Conservation (phyloP, 2,329 filamentous ascomycete genomes). For the Neospermospora avenae region DNA sequence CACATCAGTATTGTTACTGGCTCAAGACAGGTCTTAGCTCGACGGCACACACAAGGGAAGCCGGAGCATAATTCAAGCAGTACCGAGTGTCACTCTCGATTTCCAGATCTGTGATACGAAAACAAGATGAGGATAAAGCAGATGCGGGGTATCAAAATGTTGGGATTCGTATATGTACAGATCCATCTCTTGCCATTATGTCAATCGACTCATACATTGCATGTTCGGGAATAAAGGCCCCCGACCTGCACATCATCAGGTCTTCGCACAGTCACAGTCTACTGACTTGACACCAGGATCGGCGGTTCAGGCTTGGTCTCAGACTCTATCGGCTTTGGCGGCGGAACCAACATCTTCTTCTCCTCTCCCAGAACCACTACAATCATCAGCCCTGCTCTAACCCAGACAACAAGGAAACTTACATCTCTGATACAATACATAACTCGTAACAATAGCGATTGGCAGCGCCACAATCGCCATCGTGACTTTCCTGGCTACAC, state of each 20-base stretch:
- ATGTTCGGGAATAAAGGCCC: not conserved
- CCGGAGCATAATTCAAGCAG: too few relatives aligned
- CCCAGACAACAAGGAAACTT: slow-evolving; percentile 8
- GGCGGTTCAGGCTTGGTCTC: not conserved
- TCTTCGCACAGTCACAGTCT: not conserved
- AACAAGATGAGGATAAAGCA: not conserved
- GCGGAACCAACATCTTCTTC: slow-evolving; percentile 16
- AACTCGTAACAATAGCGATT: slow-evolving; percentile 35
- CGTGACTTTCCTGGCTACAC: slow-evolving; percentile 31
- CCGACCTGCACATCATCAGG: not conserved
- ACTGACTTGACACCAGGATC: not conserved
- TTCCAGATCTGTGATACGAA: too few relatives aligned
- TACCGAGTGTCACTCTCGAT: too few relatives aligned
- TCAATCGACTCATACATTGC: not conserved
- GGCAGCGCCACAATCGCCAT: slow-evolving; percentile 34
- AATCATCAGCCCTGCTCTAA: not conserved
- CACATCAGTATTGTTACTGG: too few relatives aligned
- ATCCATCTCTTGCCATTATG: not conserved
- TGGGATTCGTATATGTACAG: not conserved
- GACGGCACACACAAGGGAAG: too few relatives aligned
- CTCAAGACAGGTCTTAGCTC: too few relatives aligned
- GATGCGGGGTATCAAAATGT: not conserved
- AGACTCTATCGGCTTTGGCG: not conserved
- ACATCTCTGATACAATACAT: slow-evolving; percentile 35
- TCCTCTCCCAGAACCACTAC: slow-evolving; percentile 26